Conservation (phyloP, 176 grass and related monocot genomes). For the Rhynchospora breviuscula region DNA sequence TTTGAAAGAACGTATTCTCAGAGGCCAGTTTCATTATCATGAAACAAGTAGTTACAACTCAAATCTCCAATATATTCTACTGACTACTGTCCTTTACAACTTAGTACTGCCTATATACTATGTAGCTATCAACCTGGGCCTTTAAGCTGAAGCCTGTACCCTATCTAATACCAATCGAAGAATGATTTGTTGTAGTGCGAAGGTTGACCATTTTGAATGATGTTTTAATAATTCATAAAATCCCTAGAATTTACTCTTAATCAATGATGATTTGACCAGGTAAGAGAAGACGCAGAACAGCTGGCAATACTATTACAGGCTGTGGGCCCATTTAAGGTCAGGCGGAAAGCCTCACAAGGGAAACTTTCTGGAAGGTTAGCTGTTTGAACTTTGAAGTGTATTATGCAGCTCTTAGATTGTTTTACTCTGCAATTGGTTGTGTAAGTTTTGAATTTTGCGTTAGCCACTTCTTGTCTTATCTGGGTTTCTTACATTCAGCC, state of each 20-base stretch:
- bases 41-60: too few relatives aligned
- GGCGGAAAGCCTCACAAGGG: slow-evolving; percentile 74
- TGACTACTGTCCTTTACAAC: too few relatives aligned
- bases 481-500: not conserved
- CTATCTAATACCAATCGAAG: not conserved
- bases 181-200: not conserved
- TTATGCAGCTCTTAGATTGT: not conserved
- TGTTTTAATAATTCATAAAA: not conserved
- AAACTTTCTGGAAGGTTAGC: slow-evolving; percentile 88
- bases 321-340: slow-evolving; percentile 82
- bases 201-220: not conserved
- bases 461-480: not conserved
- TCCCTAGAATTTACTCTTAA: not conserved
- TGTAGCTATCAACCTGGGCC: too few relatives aligned
- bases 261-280: slow-evolving; percentile 40
- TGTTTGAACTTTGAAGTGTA: not conserved
- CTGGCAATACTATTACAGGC: slow-evolving; percentile 74
- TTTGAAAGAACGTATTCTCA: too few relatives aligned
- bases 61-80: too few relatives aligned
- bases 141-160: too few relatives aligned
- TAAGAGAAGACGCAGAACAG: slow-evolving; percentile 85
- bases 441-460: not conserved
- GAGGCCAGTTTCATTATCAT: too few relatives aligned
- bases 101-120: too few relatives aligned
- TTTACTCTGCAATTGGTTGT: not conserved